These are phyloP conservation scores for Mycena floridula DNA, from an alignment of 768 basidiomycete genomes.

Conservation along the genomic window DNA sequence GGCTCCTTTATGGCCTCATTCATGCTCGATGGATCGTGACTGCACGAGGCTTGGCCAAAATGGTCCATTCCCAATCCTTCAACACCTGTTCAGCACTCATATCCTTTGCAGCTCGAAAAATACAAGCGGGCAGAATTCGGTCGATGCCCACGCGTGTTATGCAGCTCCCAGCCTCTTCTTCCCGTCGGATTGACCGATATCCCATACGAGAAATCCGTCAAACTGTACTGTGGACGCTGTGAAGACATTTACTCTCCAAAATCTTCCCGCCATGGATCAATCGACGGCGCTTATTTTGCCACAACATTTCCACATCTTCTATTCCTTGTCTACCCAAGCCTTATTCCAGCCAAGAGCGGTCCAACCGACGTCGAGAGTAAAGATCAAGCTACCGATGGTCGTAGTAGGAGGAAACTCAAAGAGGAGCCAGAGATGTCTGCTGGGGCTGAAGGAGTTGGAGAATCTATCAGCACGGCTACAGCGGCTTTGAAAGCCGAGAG, in stretches of 20 bases:
- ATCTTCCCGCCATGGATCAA: slow-evolving; percentile 92
- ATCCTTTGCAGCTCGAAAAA: slow-evolving; percentile 70
- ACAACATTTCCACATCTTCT: slow-evolving; percentile 96
- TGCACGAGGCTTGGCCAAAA: slow-evolving; percentile 87
- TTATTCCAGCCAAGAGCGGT: slow-evolving; percentile 79
- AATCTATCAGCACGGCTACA: slow-evolving; percentile 68
- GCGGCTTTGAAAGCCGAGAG: slow-evolving; percentile 88
- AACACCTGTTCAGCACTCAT: not conserved
- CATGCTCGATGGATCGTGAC: slow-evolving; percentile 98
- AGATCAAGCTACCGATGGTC: not conserved
- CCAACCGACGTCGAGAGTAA: slow-evolving; percentile 21
- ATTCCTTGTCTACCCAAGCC: slow-evolving; percentile 93
- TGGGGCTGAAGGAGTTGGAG: slow-evolving; percentile 50
- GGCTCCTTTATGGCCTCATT: slow-evolving; percentile 91
- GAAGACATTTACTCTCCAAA: slow-evolving; percentile 99
- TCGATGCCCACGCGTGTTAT: slow-evolving; percentile 95
- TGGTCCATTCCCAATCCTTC: slow-evolving; percentile 45
- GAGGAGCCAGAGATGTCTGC: slow-evolving; percentile 52
- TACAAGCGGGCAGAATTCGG: slow-evolving; percentile 99
- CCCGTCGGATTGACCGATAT: slow-evolving; percentile 95
- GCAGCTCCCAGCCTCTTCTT: slow-evolving; percentile 89
- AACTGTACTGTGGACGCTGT: slow-evolving; percentile 96
- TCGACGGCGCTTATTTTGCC: slow-evolving; percentile 98
- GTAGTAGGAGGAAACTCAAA: slow-evolving; percentile 29
- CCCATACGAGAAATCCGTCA: slow-evolving; percentile 98